A percentile compares a stretch with the other conserved stretches of the same genome.
phyloP scores from a whole-genome alignment of 306 rosid genomes.

The Ammopiptanthus mongolicus region DNA sequence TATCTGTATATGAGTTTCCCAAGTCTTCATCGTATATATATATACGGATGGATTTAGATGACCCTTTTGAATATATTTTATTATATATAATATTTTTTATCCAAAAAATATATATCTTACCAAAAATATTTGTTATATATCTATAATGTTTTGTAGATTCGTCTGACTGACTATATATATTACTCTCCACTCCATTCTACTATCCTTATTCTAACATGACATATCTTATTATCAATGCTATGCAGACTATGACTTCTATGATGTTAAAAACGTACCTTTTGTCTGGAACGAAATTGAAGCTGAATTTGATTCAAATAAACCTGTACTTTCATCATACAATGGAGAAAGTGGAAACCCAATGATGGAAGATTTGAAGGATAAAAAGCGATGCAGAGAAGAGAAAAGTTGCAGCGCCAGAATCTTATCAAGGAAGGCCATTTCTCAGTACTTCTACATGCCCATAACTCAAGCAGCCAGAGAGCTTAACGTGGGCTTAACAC shows the following conservation, averaged over 20 bases:
- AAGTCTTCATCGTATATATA: not conserved
- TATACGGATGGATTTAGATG: too few relatives aligned
- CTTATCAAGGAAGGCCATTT: slow-evolving; percentile 40
- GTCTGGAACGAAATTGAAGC: slow-evolving; percentile 16
- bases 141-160: too few relatives aligned
- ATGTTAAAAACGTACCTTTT: slow-evolving; percentile 14
- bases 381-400: slow-evolving; percentile 12
- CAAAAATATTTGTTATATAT: too few relatives aligned
- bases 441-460: slow-evolving; percentile 64
- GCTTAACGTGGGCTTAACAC: slow-evolving; percentile 69
- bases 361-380: not conserved
- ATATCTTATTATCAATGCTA: not conserved
- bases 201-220: not conserved
- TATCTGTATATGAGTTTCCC: not conserved
- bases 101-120: too few relatives aligned
- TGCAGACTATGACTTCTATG: slow-evolving; percentile 31
- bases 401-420: slow-evolving; percentile 22
- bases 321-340: not conserved
- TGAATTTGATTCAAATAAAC: slow-evolving; percentile 14
- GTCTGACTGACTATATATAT: too few relatives aligned
- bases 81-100: too few relatives aligned
- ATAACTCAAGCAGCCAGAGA: slow-evolving; percentile 65
- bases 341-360: slow-evolving; percentile 14
- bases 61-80: too few relatives aligned
- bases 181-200: too few relatives aligned